Percentiles rank a stretch among this genome's conserved stretches.
phyloP scores from a whole-genome alignment of 805 yeast species.

The Suhomyces vadensis region DNA sequence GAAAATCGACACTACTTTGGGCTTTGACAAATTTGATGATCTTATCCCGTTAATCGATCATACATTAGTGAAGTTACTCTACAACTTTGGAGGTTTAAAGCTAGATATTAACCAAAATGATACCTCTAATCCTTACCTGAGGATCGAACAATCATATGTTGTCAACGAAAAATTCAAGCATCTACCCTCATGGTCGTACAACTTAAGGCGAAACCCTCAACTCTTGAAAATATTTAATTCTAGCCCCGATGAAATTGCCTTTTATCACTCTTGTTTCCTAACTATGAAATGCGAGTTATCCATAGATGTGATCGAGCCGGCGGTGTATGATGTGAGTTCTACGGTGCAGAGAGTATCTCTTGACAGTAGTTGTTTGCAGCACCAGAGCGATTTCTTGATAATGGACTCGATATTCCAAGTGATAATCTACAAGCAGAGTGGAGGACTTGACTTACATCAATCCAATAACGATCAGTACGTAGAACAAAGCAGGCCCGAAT shows the following conservation, averaged over 20 bases:
- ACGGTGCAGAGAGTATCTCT: conserved; percentile 14
- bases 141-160: conserved; percentile 17
- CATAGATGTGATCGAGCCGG: conserved; percentile 29
- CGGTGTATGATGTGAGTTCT: conserved; percentile 17
- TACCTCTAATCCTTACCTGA: conserved; percentile 24
- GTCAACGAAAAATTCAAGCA: conserved; percentile 28
- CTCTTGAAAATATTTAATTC: conserved; percentile 41
- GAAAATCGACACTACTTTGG: conserved; percentile 35
- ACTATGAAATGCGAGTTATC: conserved; percentile 20
- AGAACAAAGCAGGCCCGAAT: conserved; percentile 7
- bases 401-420: conserved; percentile 32
- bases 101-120: conserved; percentile 4
- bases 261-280: conserved; percentile 35
- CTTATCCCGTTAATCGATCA: conserved; percentile 27
- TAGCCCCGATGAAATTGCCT: conserved; percentile 49
- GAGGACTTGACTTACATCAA: conserved; percentile 25
- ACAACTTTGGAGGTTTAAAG: conserved; percentile 30
- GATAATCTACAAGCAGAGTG: conserved; percentile 24
- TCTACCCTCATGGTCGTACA: conserved; percentile 34
- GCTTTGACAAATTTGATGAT: conserved; percentile 34
- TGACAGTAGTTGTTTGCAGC: conserved; percentile 18
- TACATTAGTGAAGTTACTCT: conserved; percentile 25
- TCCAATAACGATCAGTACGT: conserved; percentile 26
- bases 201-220: conserved; percentile 36
- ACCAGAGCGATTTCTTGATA: conserved; percentile 20